A percentile compares a stretch with the other conserved stretches of the same genome.
Conservation (phyloP, 805 yeast genomes). For the Kodamaea sagamina region DNA sequence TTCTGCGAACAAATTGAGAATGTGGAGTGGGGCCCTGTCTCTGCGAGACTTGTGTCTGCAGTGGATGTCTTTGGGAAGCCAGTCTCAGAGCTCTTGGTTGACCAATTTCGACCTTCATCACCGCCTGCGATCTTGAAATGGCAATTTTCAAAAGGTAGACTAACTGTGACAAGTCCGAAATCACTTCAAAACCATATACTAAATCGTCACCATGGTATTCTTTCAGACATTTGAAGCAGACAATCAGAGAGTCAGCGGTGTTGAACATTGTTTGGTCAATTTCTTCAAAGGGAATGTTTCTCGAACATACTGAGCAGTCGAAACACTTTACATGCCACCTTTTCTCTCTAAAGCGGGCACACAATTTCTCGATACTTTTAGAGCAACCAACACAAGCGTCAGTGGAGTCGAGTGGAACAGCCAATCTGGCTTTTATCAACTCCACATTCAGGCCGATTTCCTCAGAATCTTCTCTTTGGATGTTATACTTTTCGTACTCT, state of each 20-base stretch:
- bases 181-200: constrained; percentile 57
- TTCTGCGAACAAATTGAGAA: constrained; percentile 6
- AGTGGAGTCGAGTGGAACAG: constrained; percentile 60
- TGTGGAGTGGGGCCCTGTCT: constrained; percentile 3
- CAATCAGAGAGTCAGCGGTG: constrained; percentile 33
- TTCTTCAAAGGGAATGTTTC: constrained; percentile 30
- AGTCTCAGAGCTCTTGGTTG: constrained; percentile 1
- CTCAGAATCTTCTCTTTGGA: constrained; percentile 9
- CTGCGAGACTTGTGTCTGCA: background rate
- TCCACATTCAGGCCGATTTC: constrained; percentile 14
- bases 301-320: constrained; percentile 60
- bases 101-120: constrained; percentile 41
- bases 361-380: constrained; percentile 81
- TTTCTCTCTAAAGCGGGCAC: constrained; percentile 57
- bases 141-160: constrained; percentile 82
- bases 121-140: constrained; percentile 66
- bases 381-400: constrained; percentile 76
- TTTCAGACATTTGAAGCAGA: constrained; percentile 64
- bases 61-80: constrained; percentile 4
- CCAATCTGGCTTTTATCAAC: constrained; percentile 30
- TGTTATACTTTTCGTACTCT: constrained; percentile 22
- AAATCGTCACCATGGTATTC: constrained; percentile 24
- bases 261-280: constrained; percentile 50
- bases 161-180: constrained; percentile 72
- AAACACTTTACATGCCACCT: constrained; percentile 88